These are phyloP conservation scores for Lentinula sp. DNA, from an alignment of 768 basidiomycete species.

Conservation along the genomic window DNA sequence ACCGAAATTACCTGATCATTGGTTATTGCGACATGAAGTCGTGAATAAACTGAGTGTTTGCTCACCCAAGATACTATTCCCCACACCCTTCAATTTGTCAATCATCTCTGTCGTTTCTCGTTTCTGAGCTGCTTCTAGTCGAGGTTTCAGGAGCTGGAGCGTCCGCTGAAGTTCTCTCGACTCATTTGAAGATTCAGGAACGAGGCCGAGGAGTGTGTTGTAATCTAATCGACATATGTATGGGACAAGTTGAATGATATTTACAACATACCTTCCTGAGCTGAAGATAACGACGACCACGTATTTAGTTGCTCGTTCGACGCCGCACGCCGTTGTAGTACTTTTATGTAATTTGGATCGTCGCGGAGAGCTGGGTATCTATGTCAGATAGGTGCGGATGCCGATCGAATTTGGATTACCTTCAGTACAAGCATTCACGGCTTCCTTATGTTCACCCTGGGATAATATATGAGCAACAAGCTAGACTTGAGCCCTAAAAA, in stretches of 20 bases:
- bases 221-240: slow-evolving; percentile 53
- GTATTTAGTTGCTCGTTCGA: slow-evolving; percentile 77
- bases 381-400: neutral
- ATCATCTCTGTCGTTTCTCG: slow-evolving; percentile 89
- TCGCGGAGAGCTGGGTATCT: slow-evolving; percentile 67
- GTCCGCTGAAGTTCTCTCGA: slow-evolving; percentile 38
- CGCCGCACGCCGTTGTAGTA: slow-evolving; percentile 79
- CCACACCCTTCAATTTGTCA: slow-evolving; percentile 85
- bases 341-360: slow-evolving; percentile 83
- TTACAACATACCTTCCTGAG: slow-evolving; percentile 66
- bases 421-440: slow-evolving; percentile 75
- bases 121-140: slow-evolving; percentile 73
- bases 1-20: slow-evolving; percentile 75
- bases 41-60: neutral
- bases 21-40: neutral
- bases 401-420: slow-evolving; percentile 29
- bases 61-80: slow-evolving; percentile 83
- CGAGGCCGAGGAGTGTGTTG: slow-evolving; percentile 56
- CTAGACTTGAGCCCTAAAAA: neutral
- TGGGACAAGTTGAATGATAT: neutral
- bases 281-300: slow-evolving; percentile 78
- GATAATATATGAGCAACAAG: slow-evolving; percentile 1
- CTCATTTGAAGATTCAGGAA: slow-evolving; percentile 51
- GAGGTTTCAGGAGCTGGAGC: slow-evolving; percentile 54
- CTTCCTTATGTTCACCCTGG: slow-evolving; percentile 75